These are phyloP conservation scores for Aspergillus niger DNA, from an alignment of 2,329 filamentous ascomycete genomes.

Conservation along the genomic window DNA sequence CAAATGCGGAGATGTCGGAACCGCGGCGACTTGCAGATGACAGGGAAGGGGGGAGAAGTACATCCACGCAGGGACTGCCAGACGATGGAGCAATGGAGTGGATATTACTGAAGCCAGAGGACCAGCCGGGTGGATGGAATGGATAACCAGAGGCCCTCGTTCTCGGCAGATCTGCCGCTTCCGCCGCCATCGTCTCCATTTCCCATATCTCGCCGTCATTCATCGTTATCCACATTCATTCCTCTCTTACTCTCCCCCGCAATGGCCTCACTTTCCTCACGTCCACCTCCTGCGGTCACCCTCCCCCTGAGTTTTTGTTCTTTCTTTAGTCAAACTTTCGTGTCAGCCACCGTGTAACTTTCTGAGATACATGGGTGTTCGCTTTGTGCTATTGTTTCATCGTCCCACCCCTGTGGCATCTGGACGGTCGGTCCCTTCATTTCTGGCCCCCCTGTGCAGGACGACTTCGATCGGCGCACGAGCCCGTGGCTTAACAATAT, in stretches of 20 bases:
- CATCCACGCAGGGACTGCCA: background rate
- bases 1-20: constrained; percentile 15
- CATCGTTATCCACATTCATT: constrained; percentile 5
- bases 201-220: constrained; percentile 13
- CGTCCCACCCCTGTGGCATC: constrained; percentile 19
- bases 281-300: constrained; percentile 13
- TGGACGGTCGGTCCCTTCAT: constrained; percentile 19
- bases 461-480: background rate
- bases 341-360: constrained; percentile 21
- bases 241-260: constrained; percentile 14
- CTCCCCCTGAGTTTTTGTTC: background rate
- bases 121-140: background rate
- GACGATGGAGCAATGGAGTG: constrained; percentile 6
- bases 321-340: constrained; percentile 1
- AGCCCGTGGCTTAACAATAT: constrained; percentile 4
- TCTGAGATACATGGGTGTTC: constrained; percentile 22
- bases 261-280: constrained; percentile 17
- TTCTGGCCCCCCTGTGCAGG: constrained; percentile 1
- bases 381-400: constrained; percentile 27
- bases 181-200: constrained; percentile 7
- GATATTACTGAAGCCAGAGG: constrained; percentile 4
- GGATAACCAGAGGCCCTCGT: background rate
- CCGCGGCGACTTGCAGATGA: constrained; percentile 1
- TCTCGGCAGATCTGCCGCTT: constrained; percentile 18
- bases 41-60: background rate